Evolutionary conservation across 345 rosid genomes (phyloP).

Genomic region (Mangifera indica): DNA sequence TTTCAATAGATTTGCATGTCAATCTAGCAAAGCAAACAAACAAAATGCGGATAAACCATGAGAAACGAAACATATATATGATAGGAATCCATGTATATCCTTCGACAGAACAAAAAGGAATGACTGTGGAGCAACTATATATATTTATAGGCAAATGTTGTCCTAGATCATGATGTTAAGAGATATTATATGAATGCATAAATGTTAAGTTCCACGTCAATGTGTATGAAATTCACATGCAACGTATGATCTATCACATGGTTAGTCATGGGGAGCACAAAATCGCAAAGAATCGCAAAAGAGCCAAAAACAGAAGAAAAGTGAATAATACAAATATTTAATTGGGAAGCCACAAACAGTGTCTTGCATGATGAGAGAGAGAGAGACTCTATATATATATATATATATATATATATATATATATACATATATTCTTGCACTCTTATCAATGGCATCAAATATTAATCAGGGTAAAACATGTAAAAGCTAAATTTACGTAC

Average conservation of each 20-base stretch:
- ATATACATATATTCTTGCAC: slow-evolving; percentile 17
- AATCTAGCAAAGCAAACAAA: background rate
- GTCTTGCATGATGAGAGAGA: slow-evolving; percentile 37
- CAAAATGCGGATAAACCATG: background rate
- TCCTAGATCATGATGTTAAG: background rate
- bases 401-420: too few relatives aligned
- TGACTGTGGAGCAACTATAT: background rate
- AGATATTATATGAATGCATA: background rate
- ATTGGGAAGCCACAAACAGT: slow-evolving; percentile 32
- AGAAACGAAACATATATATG: background rate
- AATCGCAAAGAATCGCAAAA: slow-evolving; percentile 52
- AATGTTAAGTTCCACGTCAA: slow-evolving; percentile 19
- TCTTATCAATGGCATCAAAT: slow-evolving; percentile 22
- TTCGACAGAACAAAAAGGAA: background rate
- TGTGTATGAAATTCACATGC: slow-evolving; percentile 30
- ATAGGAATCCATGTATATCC: background rate
- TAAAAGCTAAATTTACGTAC: slow-evolving; percentile 10
- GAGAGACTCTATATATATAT: slow-evolving; percentile 18
- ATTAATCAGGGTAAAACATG: slow-evolving; percentile 15
- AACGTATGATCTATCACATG: slow-evolving; percentile 35
- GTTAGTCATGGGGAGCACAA: slow-evolving; percentile 58
- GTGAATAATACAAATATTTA: slow-evolving; percentile 29
- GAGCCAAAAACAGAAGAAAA: slow-evolving; percentile 32
- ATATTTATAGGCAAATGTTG: background rate
- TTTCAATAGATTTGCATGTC: background rate